These are phyloP conservation scores for Astrothelium subdiscretum DNA, from an alignment of 495 filamentous ascomycete species.

Conservation along the genomic window DNA sequence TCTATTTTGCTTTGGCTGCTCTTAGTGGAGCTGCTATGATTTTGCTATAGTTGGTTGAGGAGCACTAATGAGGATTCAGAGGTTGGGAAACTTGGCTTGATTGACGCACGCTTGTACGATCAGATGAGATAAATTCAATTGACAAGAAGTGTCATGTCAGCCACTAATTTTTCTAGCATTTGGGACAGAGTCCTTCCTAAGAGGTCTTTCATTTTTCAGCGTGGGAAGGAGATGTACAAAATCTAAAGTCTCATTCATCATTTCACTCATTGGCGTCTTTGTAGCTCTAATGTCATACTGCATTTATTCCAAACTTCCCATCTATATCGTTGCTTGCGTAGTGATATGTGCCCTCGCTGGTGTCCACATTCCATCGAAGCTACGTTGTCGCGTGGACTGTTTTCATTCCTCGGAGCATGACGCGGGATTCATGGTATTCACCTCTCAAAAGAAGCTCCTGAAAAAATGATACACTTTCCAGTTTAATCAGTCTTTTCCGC, in stretches of 20 bases:
- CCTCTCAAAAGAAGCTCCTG: background rate
- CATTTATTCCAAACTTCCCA: too few species aligned
- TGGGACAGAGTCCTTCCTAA: background rate
- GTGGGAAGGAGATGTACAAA: constrained; percentile 1
- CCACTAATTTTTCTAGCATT: background rate
- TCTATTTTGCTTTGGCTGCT: constrained; percentile 56
- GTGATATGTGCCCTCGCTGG: background rate
- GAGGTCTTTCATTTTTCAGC: background rate
- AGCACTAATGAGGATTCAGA: background rate
- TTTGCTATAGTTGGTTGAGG: constrained; percentile 45
- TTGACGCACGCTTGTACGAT: background rate
- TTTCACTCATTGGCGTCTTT: background rate
- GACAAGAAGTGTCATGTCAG: background rate
- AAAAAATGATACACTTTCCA: background rate
- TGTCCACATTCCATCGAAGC: background rate
- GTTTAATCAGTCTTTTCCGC: background rate
- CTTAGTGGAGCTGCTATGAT: constrained; percentile 65
- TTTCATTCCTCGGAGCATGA: background rate
- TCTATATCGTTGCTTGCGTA: too few species aligned
- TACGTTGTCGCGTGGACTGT: background rate
- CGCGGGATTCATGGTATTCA: background rate
- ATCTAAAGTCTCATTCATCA: background rate
- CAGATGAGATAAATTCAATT: background rate
- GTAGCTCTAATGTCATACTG: background rate
- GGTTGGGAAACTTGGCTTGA: background rate